phyloP scores from a whole-genome alignment of 78 protist species.

The Acrasis kona region DNA sequence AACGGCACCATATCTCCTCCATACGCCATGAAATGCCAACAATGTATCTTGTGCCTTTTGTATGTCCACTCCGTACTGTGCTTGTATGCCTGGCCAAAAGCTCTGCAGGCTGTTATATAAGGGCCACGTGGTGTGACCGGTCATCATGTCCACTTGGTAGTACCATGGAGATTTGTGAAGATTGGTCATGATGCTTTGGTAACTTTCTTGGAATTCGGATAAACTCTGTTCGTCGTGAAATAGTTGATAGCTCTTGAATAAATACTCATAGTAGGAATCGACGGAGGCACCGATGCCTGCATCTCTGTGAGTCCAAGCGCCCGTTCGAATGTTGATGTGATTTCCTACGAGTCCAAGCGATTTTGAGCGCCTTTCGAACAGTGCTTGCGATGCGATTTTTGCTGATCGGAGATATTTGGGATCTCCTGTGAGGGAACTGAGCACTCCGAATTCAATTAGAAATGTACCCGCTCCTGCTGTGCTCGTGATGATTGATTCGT shows the following conservation, averaged over 20 bases:
- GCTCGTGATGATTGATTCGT: constrained; percentile 64
- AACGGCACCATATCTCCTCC: constrained; percentile 52
- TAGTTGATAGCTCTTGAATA: constrained; percentile 50
- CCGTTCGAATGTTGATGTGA: constrained; percentile 53
- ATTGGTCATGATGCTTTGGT: not conserved
- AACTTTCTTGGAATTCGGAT: constrained; percentile 4
- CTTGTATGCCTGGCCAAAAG: constrained; percentile 79
- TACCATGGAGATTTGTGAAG: constrained; percentile 37
- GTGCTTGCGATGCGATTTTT: not conserved
- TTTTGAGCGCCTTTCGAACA: constrained; percentile 28
- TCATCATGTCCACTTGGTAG: constrained; percentile 55
- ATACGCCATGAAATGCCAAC: constrained; percentile 27
- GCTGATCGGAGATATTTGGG: constrained; percentile 15
- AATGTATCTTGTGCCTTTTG: constrained; percentile 19
- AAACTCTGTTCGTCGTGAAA: not conserved
- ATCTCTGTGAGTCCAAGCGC: constrained; percentile 66
- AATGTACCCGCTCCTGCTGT: constrained; percentile 80
- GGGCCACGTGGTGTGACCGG: constrained; percentile 6
- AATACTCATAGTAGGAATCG: constrained; percentile 83
- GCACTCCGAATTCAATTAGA: constrained; percentile 62
- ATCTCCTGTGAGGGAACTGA: constrained; percentile 43
- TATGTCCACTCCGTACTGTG: constrained; percentile 34
- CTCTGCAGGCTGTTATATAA: constrained; percentile 5
- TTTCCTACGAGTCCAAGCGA: constrained; percentile 61
- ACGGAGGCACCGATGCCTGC: constrained; percentile 69